phyloP scores from a whole-genome alignment of 805 yeast species.

The Yarrowia keelungensis region DNA sequence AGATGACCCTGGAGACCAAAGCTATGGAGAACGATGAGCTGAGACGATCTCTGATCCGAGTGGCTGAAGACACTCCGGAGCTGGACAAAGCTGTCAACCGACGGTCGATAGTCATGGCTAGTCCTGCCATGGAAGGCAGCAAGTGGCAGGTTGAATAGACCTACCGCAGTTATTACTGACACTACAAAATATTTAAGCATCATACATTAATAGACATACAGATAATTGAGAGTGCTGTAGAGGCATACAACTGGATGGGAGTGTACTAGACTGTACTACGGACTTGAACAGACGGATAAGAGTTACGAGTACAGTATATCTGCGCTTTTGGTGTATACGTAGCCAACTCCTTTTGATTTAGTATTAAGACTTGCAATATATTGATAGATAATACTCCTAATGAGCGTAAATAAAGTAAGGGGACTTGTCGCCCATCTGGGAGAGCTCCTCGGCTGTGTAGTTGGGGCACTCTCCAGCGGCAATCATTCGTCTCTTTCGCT shows the following conservation, averaged over 20 bases:
- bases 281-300: no score
- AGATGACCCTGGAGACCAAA: constrained; percentile 50
- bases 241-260: no score
- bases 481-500: constrained; percentile 9
- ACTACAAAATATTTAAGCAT: constrained; percentile 30
- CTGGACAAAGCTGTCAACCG: constrained; percentile 31
- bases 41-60: constrained; percentile 45
- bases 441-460: constrained; percentile 13
- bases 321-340: no score
- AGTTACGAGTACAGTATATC: no score
- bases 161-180: neutral
- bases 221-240: neutral
- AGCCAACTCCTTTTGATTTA: no score
- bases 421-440: constrained; percentile 30
- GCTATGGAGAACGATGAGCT: constrained; percentile 51
- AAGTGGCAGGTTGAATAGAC: constrained; percentile 15
- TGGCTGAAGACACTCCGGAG: constrained; percentile 44
- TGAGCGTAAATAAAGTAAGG: constrained; percentile 24
- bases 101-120: constrained; percentile 30
- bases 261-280: no score
- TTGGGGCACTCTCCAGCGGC: constrained; percentile 13
- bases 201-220: neutral
- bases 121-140: constrained; percentile 37
- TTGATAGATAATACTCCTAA: neutral
- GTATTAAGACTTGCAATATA: no score